Base-by-base conservation (phyloP, 2,329 filamentous ascomycete genomes). In the Clarireedia paspali region DNA sequence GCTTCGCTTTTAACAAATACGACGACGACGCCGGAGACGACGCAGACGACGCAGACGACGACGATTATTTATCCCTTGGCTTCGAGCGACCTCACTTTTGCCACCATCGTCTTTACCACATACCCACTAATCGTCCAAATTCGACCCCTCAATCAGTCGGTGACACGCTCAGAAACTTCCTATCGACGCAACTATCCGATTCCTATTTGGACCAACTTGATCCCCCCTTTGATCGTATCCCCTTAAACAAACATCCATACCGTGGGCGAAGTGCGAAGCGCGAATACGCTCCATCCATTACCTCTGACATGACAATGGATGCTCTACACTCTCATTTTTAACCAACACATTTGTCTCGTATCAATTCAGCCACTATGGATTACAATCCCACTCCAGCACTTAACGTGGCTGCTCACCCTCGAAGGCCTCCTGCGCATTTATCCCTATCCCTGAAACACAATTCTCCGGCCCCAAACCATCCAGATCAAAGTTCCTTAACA, bases 371-470 rank as follows among this genome's bases (percentile, higher is more conserved):
- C 38, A 45, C 38, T 55, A 55, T 55, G 53, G 38, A 45, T 26
- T 20, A 38, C 30, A 39, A 55, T n/a, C 30, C 53, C 2, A 17
- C 26, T 26, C 15, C 38, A 4, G 9, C 20, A 34, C 26, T 9
- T 36, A 10, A 36, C 30, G 42, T 42, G n/a, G 38, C 12, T 17
- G 27, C 55, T 17, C 62, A 65, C 53, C 63, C 64, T 23, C 60
- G 63, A 34, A 60, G 64, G 58, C 46, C 50, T 52, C 63, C 64
- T n/a, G 58, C 62, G 10, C 60, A 64, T 55, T 51, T 62, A 27
- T 65, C 63, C 6, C 63, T 64, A 12, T 59, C 61, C 52, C 50
- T 64, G 23, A 58, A 54, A 40, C 59, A 61, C 57, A 49, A 49
- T 51, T 26, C 23, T 2, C 39, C 48, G 7, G 7, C 15, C 6